Conservation (phyloP, 768 basidiomycete genomes). For the Calocera viscosa region DNA sequence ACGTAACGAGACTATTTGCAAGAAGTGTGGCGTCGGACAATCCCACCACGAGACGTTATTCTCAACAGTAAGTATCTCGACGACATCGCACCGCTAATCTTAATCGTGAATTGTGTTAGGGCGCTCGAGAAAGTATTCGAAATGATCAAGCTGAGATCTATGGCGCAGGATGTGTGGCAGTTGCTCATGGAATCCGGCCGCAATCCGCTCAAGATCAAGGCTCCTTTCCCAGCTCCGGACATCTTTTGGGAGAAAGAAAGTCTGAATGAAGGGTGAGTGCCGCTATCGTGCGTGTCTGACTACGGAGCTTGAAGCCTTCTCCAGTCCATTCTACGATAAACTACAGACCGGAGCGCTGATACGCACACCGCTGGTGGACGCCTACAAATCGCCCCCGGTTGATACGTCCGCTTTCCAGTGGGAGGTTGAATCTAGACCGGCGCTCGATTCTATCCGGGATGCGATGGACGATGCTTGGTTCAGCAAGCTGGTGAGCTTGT, state of each 20-base stretch:
- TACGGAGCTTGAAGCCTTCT: constrained; percentile 22
- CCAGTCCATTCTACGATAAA: constrained; percentile 52
- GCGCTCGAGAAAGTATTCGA: constrained; percentile 1
- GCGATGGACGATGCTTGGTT: constrained; percentile 47
- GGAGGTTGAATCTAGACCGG: constrained; percentile 41
- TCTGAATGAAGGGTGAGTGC: background rate
- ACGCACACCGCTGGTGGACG: constrained; percentile 55
- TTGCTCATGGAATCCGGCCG: constrained; percentile 23
- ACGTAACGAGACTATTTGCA: background rate
- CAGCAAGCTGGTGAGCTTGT: constrained; percentile 45
- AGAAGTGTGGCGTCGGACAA: background rate
- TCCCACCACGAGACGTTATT: background rate
- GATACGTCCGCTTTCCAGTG: constrained; percentile 36
- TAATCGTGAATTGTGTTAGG: too few relatives aligned
- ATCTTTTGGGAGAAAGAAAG: background rate
- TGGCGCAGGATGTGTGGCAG: background rate
- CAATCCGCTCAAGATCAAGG: constrained; percentile 20
- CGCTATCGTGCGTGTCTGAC: constrained; percentile 17
- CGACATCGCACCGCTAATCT: background rate
- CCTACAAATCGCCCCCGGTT: constrained; percentile 36
- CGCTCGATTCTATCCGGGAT: constrained; percentile 40
- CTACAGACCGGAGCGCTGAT: constrained; percentile 63
- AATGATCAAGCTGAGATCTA: background rate
- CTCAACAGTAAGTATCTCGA: background rate
- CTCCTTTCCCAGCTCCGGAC: constrained; percentile 1